Evolutionary conservation across 768 basidiomycete species (phyloP), one percentile per base, ranked within the genome.

Genomic region (Lactarius psammicola): DNA sequence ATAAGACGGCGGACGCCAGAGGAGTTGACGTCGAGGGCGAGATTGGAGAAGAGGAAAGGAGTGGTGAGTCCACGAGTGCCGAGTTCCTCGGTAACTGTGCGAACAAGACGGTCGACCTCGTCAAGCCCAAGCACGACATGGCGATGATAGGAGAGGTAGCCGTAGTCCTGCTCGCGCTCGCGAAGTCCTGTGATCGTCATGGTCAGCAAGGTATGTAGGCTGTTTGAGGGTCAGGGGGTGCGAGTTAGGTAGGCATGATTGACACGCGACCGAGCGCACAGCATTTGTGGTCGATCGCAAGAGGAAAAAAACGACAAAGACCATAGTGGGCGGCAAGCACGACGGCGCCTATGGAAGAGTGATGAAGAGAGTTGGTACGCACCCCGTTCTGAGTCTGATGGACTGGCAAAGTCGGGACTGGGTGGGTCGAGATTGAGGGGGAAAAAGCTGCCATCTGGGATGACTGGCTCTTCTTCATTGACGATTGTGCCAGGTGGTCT

Each of bases 21-120:
- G 7, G 87, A 79, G 51, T 86, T 89, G 49, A 95, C 81, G 72
- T 97, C 95, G 66, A 98, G 85, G 18, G 94, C 94, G 70, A 89
- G 85, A 33, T 85, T 86, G 42, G 92, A 92, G 79, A 98, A 96
- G 68, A 98, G 87, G 77, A 97, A 89, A 26, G 95, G 95, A 3
- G 92, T 94, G 26, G 89, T 88, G 66, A 97, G 82, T 11, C 80
- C 90, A 71, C 90, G 82, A 62, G 84, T 80, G 68, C 82, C 82
- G 62, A 94, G 84, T 76, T 92, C 90, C 60, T 84, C 80, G 56
- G 85, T 82, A 63, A 92, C 78, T 65, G 86, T 85, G 51, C 84
- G 81, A n/a, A 92, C 87, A 56, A 94, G 85, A 51, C 84, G 82
- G 7, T 84, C 82, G 46, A 90, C 84, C 72, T 92, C 84, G 60